These are phyloP conservation scores for Scedosporium apiospermum DNA, from an alignment of 2,329 filamentous ascomycete species.

Conservation along the genomic window DNA sequence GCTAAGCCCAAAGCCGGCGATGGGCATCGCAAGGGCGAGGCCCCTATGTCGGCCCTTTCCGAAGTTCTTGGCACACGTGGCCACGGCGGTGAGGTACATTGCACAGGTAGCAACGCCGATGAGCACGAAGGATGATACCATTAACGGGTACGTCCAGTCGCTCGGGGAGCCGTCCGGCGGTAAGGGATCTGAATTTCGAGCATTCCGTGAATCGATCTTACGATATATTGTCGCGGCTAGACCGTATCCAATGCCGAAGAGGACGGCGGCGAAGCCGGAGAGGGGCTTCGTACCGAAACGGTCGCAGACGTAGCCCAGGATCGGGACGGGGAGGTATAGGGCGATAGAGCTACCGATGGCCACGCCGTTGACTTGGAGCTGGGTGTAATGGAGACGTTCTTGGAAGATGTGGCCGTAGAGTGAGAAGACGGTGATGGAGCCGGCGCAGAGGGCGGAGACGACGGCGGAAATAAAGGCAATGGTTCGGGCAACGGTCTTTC, in stretches of 20 bases:
- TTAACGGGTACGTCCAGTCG: constrained; percentile 64
- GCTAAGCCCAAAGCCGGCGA: constrained; percentile 85
- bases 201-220: constrained; percentile 29
- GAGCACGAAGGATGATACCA: constrained; percentile 76
- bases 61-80: constrained; percentile 97
- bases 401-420: constrained; percentile 90
- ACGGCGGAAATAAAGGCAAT: constrained; percentile 46
- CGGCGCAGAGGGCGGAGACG: constrained; percentile 63
- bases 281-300: constrained; percentile 72
- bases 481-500: constrained; percentile 24
- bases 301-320: constrained; percentile 88
- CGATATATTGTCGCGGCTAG: constrained; percentile 72
- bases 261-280: constrained; percentile 57
- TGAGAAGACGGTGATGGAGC: constrained; percentile 87
- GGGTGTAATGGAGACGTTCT: constrained; percentile 74
- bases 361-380: constrained; percentile 85
- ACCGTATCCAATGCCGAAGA: constrained; percentile 76
- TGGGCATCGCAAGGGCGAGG: constrained; percentile 79
- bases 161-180: constrained; percentile 21
- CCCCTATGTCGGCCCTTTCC: constrained; percentile 80
- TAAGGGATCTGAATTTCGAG: neutral
- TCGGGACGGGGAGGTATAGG: constrained; percentile 83
- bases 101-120: constrained; percentile 77
- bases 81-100: constrained; percentile 87
- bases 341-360: constrained; percentile 79